Evolutionary conservation across 192 early-diverging fungal species (phyloP).

Genomic region (Rhizophagus sp.): DNA sequence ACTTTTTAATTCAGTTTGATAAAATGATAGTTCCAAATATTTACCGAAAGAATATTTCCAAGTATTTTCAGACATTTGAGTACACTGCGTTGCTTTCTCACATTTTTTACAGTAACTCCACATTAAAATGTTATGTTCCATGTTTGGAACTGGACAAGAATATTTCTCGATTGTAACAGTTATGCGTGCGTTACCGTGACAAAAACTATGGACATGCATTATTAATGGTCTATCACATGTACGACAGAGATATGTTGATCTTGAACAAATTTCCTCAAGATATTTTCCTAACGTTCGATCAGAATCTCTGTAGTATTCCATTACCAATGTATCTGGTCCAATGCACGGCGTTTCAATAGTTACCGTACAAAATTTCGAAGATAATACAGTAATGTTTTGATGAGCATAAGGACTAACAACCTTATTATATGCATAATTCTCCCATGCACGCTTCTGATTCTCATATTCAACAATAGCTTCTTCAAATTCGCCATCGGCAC

Average conservation of each 20-base stretch:
- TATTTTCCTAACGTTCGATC: constrained; percentile 91
- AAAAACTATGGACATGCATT: constrained; percentile 84
- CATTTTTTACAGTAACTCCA: constrained; percentile 88
- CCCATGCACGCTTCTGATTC: constrained; percentile 50
- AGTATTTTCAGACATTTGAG: constrained; percentile 81
- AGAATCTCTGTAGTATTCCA: constrained; percentile 80
- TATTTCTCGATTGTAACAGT: constrained; percentile 71
- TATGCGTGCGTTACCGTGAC: constrained; percentile 78
- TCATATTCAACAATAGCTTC: constrained; percentile 48
- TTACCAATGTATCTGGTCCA: constrained; percentile 73
- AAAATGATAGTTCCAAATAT: constrained; percentile 90
- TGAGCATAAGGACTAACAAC: constrained; percentile 68
- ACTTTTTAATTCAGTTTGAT: constrained; percentile 66
- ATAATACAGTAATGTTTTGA: constrained; percentile 76
- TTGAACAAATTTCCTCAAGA: constrained; percentile 78
- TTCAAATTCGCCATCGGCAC: constrained; percentile 46
- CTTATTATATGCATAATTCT: constrained; percentile 56
- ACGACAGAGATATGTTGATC: constrained; percentile 65
- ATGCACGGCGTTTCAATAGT: constrained; percentile 62
- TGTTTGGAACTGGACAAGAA: constrained; percentile 57
- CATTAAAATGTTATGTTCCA: constrained; percentile 82
- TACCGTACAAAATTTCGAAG: constrained; percentile 62
- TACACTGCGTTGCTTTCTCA: constrained; percentile 63
- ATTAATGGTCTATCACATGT: constrained; percentile 78
- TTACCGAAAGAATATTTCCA: constrained; percentile 98